Evolutionary conservation across 108 stramenopile genomes (phyloP), one percentile per base, ranked within the genome.

Genomic region (Craspedostauros australis): DNA sequence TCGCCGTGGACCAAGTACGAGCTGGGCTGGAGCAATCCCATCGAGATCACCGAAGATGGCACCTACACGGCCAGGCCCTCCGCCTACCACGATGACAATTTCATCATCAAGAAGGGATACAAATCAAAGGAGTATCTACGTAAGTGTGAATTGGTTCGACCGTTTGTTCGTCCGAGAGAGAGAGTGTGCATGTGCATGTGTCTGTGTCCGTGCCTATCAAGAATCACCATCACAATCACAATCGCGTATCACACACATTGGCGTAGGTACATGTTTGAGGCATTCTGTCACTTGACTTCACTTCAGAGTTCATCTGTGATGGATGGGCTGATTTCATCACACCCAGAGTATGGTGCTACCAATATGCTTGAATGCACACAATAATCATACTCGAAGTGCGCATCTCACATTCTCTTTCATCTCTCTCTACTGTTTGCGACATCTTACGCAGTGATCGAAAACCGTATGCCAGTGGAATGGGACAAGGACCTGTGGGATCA

Each of bases 361-460:
- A 26, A n/a, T 25, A 28, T n/a, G 18, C 15, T 21, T 25, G 47
- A 27, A 15, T 24, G 12, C 0, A 25, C 14, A 9, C 1, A 21
- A 14, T n/a, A 9, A 21, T 21, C 42, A n/a, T 9, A 9, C 19
- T 18, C 20, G n/a, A 43, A 21, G 15, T 0, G 19, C 0, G 22
- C 22, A 43, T 43, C 9, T 43, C 8, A 43, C 8, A 43, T 43
- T 16, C 2, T 11, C 14, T 12, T 37, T 37, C 28, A 53, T 11
- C 14, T 12, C 51, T 37, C 28, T 62, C 20, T 34, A 50, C 61
- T 25, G 28, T 12, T 24, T 38, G 54, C 4, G 63, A 64, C 29
- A 50, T 79, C 50, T 57, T 83, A 11, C 34, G n/a, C n/a, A n/a
- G n/a, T 83, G 39, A 73, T 83, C 43, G 81, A 83, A 55, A 74